phyloP scores from a whole-genome alignment of 2,329 filamentous ascomycete species.

The Fusarium sp. region DNA sequence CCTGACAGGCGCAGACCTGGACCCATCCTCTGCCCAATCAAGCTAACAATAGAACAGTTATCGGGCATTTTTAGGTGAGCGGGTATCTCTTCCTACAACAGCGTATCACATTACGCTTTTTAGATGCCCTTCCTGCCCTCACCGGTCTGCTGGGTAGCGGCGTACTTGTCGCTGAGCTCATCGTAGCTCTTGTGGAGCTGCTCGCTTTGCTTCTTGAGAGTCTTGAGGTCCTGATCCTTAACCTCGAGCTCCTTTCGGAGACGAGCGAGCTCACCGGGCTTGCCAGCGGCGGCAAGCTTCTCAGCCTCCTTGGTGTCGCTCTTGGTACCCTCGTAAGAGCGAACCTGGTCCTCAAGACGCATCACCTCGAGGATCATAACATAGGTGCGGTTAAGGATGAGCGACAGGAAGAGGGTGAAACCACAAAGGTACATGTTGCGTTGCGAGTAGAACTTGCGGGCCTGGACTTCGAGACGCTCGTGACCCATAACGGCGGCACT shows the following conservation, averaged over 20 bases:
- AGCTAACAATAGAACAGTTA: neutral
- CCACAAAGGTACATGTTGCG: slow-evolving; percentile 99
- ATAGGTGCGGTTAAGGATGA: slow-evolving; percentile 99
- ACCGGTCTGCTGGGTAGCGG: slow-evolving; percentile 62
- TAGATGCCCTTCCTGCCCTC: slow-evolving; percentile 70
- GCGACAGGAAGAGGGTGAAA: slow-evolving; percentile 97
- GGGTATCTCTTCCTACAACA: neutral
- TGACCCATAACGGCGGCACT: slow-evolving; percentile 81
- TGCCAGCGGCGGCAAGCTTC: slow-evolving; percentile 77
- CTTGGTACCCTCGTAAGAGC: slow-evolving; percentile 74
- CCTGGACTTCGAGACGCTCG: slow-evolving; percentile 97
- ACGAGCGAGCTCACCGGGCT: slow-evolving; percentile 77
- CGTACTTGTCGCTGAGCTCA: slow-evolving; percentile 84
- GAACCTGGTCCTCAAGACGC: slow-evolving; percentile 90
- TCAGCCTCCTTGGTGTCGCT: slow-evolving; percentile 72
- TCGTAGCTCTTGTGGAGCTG: slow-evolving; percentile 88
- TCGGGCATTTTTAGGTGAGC: neutral
- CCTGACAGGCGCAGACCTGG: slow-evolving; percentile 25
- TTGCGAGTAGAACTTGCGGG: slow-evolving; percentile 99
- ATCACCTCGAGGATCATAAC: slow-evolving; percentile 95
- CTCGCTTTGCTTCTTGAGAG: slow-evolving; percentile 91
- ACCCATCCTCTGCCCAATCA: neutral
- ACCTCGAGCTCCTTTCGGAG: slow-evolving; percentile 77
- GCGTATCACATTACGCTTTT: slow-evolving; percentile 8
- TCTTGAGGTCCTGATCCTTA: slow-evolving; percentile 86